Evolutionary conservation across 129 eudicot genomes (phyloP).

Genomic region (Flaveria robusta): DNA sequence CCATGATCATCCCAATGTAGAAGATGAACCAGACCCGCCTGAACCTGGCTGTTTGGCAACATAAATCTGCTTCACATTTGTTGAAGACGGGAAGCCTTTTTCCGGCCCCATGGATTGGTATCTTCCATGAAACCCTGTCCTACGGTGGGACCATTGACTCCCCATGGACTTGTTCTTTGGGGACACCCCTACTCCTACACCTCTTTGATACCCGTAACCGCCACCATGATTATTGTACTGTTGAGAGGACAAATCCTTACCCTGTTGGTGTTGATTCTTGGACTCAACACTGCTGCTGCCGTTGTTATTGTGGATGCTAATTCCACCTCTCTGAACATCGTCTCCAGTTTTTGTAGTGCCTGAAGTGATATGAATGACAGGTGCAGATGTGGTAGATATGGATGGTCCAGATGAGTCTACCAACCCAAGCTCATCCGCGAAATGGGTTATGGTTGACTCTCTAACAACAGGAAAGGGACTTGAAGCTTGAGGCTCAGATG

Average conservation of each 20-base stretch:
- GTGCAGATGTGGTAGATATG: conserved; percentile 38
- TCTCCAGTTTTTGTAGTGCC: conserved; percentile 47
- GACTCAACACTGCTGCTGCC: conserved; percentile 33
- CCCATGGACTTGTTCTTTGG: conserved; percentile 53
- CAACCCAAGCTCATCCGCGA: conserved; percentile 57
- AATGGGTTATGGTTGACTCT: conserved; percentile 45
- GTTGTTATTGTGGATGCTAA: conserved; percentile 28
- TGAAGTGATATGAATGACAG: conserved; percentile 30
- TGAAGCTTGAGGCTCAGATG: conserved; percentile 53
- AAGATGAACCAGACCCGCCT: conserved; percentile 45
- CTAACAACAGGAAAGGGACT: conserved; percentile 44
- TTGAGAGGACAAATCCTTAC: conserved; percentile 48
- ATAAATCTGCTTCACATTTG: conserved; percentile 83
- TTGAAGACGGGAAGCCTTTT: conserved; percentile 46
- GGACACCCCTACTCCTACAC: conserved; percentile 55
- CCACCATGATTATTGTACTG: conserved; percentile 43
- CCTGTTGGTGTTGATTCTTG: conserved; percentile 55
- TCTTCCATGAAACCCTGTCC: conserved; percentile 77
- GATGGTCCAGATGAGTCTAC: conserved; percentile 47
- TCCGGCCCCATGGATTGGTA: conserved; percentile 61
- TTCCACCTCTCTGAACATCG: conserved; percentile 26
- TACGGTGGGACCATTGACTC: conserved; percentile 73
- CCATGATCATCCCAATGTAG: conserved; percentile 34
- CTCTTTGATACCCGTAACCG: conserved; percentile 62
- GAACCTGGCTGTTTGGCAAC: conserved; percentile 78